Conservation (phyloP, 2,329 filamentous ascomycete species). For the Coniochaeta sp. region DNA sequence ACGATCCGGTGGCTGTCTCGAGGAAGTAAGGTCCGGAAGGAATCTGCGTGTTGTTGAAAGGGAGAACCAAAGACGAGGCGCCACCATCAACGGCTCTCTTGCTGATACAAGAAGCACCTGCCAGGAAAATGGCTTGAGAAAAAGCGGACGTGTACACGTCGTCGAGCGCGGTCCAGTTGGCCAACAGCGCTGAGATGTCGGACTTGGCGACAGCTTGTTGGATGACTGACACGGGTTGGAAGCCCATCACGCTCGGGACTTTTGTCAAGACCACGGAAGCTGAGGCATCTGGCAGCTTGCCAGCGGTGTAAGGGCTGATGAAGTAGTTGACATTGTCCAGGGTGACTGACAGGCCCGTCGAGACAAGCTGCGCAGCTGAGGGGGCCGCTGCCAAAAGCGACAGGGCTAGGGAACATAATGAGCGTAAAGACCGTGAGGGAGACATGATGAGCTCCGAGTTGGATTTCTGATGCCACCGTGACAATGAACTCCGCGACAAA, state of each 20-base stretch:
- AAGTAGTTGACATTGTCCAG: constrained; percentile 24
- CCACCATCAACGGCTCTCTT: constrained; percentile 8
- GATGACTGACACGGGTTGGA: constrained; percentile 27
- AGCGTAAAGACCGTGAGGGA: background rate
- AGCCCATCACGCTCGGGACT: constrained; percentile 19
- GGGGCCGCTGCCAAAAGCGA: background rate
- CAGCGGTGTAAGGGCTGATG: constrained; percentile 24
- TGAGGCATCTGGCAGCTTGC: constrained; percentile 14
- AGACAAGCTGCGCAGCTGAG: constrained; percentile 15
- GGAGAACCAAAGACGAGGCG: constrained; percentile 10
- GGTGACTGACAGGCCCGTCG: constrained; percentile 22
- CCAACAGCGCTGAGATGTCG: constrained; percentile 17
- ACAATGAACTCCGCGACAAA: too few species aligned
- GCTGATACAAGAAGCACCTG: constrained; percentile 11
- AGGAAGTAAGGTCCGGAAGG: constrained; percentile 30
- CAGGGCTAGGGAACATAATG: background rate
- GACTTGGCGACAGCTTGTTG: constrained; percentile 13
- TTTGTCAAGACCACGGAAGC: constrained; percentile 7
- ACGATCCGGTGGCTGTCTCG: constrained; percentile 19
- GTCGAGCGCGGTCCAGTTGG: constrained; percentile 22
- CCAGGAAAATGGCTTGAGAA: constrained; percentile 15
- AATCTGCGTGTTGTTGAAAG: constrained; percentile 12
- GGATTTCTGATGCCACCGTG: background rate
- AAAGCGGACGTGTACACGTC: constrained; percentile 21
- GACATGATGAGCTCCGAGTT: background rate